Evolutionary conservation across 495 filamentous ascomycete genomes (phyloP), one percentile per base, ranked within the genome.

Genomic region (Cercophora sp.): DNA sequence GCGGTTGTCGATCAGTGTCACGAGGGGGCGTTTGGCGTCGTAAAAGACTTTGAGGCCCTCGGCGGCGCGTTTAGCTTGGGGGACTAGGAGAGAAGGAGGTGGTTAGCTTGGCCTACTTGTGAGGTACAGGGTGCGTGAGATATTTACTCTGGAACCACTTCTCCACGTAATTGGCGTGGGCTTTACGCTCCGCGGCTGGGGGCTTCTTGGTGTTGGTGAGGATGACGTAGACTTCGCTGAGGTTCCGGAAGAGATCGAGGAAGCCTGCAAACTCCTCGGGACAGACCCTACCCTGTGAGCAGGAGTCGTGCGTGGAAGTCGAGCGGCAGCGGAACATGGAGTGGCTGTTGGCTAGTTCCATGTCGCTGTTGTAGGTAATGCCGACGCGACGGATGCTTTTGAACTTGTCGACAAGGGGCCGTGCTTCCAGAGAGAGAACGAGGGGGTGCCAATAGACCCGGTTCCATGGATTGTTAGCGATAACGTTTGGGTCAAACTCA

Each of bases 151-250:
- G 29, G 29, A 32, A 32, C 6, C 6, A 13, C 6, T 32, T 6
- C 29, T 32, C 29, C 29, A n/a, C n/a, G n/a, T n/a, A n/a, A n/a
- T 32, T 13, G 13, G 29, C 6, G 8, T 32, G 8, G 29, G 29
- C 29, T 13, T 6, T 32, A 13, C 13, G 29, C 29, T 32, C 29
- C 8, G 29, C 29, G 13, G 29, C 6, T 32, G 6, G 29, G 29
- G 8, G 8, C 6, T 32, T 6, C 29, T n/a, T n/a, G n/a, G n/a
- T n/a, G n/a, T n/a, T n/a, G n/a, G 29, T 6, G 8, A 32, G 8
- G 29, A 32, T 32, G 29, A 32, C 36, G 36, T 58, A 68, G 22
- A 70, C 48, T 10, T 31, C 27, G 34, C 64, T 47, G 0, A 68
- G 35, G 24, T 58, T 32, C 0, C 48, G 43, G 18, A 70, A 66